Evolutionary conservation across 2,329 filamentous ascomycete genomes (phyloP), one percentile per base, ranked within the genome.

Genomic region (Epichloe sylvatica): DNA sequence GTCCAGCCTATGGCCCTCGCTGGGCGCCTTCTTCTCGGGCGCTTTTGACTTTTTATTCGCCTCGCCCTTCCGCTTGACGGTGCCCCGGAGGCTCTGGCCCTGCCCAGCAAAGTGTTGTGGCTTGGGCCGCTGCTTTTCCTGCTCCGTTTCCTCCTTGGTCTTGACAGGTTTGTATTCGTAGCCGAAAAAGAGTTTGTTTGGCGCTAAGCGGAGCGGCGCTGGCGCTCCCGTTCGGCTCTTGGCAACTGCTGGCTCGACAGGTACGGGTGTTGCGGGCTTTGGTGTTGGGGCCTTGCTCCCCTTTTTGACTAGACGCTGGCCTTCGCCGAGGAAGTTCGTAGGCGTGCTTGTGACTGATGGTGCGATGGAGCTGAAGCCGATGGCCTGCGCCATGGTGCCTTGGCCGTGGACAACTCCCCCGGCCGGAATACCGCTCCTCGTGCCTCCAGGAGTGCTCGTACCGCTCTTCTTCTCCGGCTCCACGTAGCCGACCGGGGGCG

Each of bases 301-400:
- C 69, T 92, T 94, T 72, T 92, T 94, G 1, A 81, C 83, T n/a
- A 98, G 70, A 55, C 85, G 84, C 61, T 95, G 86, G 0, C 92
- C 92, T 36, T 81, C 79, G 2, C 81, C 79, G 1, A 84, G 66
- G 65, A 97, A 97, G 63, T 92, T 84, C 1, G 87, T 90, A 0
- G 83, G 73, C 5, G 78, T 78, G 13, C 80, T 81, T 13, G 81
- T 75, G 2, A 86, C 77, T 3, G 81, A 81, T 1, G 92, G 90
- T 0, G 89, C 87, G 56, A 98, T 94, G 34, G 89, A 79, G 47
- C 81, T 78, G 67, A 97, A 98, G 72, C 96, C 96, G 72, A 98
- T 97, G n/a, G 88, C 80, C 60, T 95, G 88, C 0, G 92, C 90
- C 92, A 98, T 98, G 53, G 83, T 90, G 11, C 92, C 92, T 59